Base-by-base conservation (phyloP, 768 basidiomycete species). In the Mycena epipterygia region DNA sequence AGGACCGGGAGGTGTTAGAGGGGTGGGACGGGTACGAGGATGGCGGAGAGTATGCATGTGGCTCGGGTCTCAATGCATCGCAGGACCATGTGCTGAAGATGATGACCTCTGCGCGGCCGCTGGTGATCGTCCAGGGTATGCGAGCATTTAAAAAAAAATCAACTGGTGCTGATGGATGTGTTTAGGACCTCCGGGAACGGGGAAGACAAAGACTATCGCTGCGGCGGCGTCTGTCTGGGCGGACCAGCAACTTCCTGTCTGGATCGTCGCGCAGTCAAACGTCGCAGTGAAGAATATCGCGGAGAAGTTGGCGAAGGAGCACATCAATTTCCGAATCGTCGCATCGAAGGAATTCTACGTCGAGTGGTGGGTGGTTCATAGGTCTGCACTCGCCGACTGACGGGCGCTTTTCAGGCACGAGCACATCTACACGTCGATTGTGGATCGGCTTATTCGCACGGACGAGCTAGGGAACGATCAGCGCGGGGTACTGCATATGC, bases 331-430 rank as follows among this genome's bases (percentile, higher is more conserved):
- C 68, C 83, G 69, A 58, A 56, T 87, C 1, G 63, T 87, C n/a
- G 84, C 88, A 8, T 87, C 86, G 16, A 78, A 76, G 32, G 70
- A 82, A 51, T 88, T 87, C 63, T 83, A 87, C 64, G 80, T 76
- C 23, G 86, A 84, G 30, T 87, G 87, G 87, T 84, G 48, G 14
- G 7, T 33, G 46, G 21, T 6, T 39, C 9, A 17, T 46, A 16
- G 14, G 49, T 37, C 42, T 35, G 21, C 19, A 39, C 37, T 49
- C 42, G 63, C 60, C 14, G 42, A 63, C 39, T 32, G 27, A 25
- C 76, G n/a, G n/a, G n/a, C n/a, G n/a, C n/a, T n/a, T n/a, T n/a
- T 88, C 46, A 87, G 87, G 87, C 87, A 89, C 32, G 88, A 89
- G 61, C 83, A 88, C 70, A 77, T 88, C 0, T 89, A 88, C 70